These are phyloP conservation scores for Aphanomyces invadans DNA, from an alignment of 352 stramenopile species.

Conservation along the genomic window DNA sequence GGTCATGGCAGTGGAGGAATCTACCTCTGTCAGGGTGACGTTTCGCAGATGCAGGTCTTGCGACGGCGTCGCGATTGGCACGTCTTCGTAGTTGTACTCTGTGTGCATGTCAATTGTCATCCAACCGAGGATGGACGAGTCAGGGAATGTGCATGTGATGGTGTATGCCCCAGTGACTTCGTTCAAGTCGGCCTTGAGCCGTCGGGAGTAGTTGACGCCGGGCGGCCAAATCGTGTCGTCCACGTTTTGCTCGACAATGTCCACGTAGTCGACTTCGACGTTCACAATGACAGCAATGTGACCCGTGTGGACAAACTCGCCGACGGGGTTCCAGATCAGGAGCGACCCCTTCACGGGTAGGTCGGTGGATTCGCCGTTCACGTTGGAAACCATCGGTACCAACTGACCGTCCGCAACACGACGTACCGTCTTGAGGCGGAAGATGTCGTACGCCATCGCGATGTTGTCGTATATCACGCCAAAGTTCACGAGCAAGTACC, in stretches of 20 bases:
- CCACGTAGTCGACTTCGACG: background rate
- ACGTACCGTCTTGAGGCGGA: background rate
- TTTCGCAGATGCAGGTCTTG: background rate
- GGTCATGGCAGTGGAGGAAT: too few relatives aligned
- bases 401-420: background rate
- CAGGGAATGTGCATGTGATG: background rate
- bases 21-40: background rate
- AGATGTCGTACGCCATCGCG: slow-evolving; percentile 14
- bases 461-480: slow-evolving; percentile 16
- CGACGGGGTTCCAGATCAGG: slow-evolving; percentile 14
- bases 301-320: background rate
- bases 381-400: background rate
- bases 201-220: slow-evolving; percentile 1
- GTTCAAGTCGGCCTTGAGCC: background rate
- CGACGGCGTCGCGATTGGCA: background rate
- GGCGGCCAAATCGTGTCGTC: slow-evolving; percentile 14
- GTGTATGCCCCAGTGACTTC: background rate
- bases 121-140: slow-evolving; percentile 12
- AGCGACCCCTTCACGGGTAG: slow-evolving; percentile 7
- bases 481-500: slow-evolving; percentile 7
- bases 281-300: slow-evolving; percentile 18
- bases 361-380: background rate
- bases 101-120: background rate
- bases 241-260: slow-evolving; percentile 19
- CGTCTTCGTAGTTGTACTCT: slow-evolving; percentile 20